Base-by-base conservation (phyloP, 768 basidiomycete genomes). In the Mycena latifolia region DNA sequence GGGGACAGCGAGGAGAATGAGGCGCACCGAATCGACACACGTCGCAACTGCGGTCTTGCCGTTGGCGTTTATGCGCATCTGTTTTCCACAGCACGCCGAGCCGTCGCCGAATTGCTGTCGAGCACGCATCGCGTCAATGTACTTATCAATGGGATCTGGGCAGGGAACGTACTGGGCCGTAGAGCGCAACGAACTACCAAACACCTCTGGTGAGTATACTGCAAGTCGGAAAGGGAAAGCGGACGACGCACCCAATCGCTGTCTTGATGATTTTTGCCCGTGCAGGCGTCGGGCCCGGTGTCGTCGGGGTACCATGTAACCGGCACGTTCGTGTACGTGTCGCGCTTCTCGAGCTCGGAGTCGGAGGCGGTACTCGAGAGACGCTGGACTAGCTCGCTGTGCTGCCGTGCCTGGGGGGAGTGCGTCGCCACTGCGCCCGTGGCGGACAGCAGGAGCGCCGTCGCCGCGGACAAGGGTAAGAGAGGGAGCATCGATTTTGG, bases 11-110 rank as follows among this genome's bases (percentile, higher is more conserved):
- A 57, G 35, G 22, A 14, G 55, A 37, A 43, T 6, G 18, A 47
- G n/a, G 46, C 55, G 45, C 39, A 64, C 33, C 55, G 22, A n/a
- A 27, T 65, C 63, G 29, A 65, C 63, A 35, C 55, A 57, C 5
- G 55, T 52, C 2, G 55, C 63, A 20, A 53, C 50, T 20, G 56
- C 51, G 17, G 63, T 22, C n/a, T 58, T 65, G 28, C 63, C 63
- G n/a, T 58, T 58, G 55, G 39, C 39, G 52, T 29, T 25, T 22
- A 65, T 65, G 22, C 28, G 24, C n/a, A 65, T n/a, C 31, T 65
- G 15, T 29, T 47, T 52, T n/a, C 63, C 63, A 35, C 63, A 65
- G 50, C 55, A 65, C 24, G 22, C 57, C 4, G 45, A 47, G 47
- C 57, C 57, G 10, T 37, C 33, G 31, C 56, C 63, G 31, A 53